phyloP scores from a whole-genome alignment of 352 stramenopile genomes.

The Pseudoperonospora humuli region DNA sequence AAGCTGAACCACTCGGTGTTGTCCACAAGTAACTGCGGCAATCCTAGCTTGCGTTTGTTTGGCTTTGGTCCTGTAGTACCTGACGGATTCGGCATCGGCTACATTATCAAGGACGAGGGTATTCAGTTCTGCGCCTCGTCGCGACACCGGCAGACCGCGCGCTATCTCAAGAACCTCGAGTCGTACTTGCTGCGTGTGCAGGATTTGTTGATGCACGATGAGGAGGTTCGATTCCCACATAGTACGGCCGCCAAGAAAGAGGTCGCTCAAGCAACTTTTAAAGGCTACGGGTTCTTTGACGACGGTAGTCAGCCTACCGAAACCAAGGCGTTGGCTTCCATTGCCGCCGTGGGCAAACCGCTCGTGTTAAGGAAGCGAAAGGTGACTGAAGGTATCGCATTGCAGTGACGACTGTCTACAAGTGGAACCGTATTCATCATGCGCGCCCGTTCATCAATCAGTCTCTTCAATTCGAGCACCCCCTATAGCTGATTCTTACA shows the following conservation, averaged over 20 bases:
- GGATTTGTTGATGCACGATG: slow-evolving; percentile 69
- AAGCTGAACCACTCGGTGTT: slow-evolving; percentile 92
- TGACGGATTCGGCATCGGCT: slow-evolving; percentile 94
- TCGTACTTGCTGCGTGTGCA: slow-evolving; percentile 72
- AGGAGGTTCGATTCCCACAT: slow-evolving; percentile 71
- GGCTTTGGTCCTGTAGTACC: slow-evolving; percentile 90
- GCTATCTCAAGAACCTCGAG: slow-evolving; percentile 81
- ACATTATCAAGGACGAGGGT: slow-evolving; percentile 95
- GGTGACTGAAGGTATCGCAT: slow-evolving; percentile 5
- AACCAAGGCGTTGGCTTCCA: slow-evolving; percentile 22
- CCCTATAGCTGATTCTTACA: neutral
- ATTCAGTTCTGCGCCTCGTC: slow-evolving; percentile 85
- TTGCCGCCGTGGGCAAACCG: slow-evolving; percentile 27
- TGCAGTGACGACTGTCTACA: slow-evolving; percentile 8
- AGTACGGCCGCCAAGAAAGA: slow-evolving; percentile 38
- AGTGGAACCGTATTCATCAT: slow-evolving; percentile 15
- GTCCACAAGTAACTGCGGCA: slow-evolving; percentile 95
- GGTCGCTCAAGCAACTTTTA: slow-evolving; percentile 44
- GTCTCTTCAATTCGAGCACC: neutral
- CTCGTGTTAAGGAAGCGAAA: slow-evolving; percentile 15
- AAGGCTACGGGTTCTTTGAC: slow-evolving; percentile 81
- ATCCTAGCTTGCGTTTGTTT: slow-evolving; percentile 91
- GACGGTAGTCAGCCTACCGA: slow-evolving; percentile 32
- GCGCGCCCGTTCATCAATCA: slow-evolving; percentile 1
- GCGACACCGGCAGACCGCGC: slow-evolving; percentile 73